A percentile compares a stretch with the other conserved stretches of the same genome.
These are phyloP conservation scores for Pythium vanterpoolii DNA, from an alignment of 352 stramenopile species.

Conservation along the genomic window DNA sequence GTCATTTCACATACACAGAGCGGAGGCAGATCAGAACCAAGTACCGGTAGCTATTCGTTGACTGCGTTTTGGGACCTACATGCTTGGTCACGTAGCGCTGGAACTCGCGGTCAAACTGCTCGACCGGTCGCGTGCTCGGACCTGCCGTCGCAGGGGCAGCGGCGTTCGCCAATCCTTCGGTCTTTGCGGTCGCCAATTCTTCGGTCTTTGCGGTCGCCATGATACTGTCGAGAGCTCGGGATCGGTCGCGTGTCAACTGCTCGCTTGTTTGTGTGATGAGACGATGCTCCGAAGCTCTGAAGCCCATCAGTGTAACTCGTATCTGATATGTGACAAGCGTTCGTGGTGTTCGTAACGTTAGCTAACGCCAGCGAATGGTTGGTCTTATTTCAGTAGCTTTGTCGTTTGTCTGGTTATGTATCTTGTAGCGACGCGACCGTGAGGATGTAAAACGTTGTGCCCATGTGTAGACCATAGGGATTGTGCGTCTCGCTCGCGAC, in stretches of 20 bases:
- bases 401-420: conserved; percentile 44
- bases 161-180: not conserved
- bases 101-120: conserved; percentile 87
- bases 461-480: conserved; percentile 69
- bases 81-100: conserved; percentile 85
- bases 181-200: not conserved
- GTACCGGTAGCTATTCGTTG: not conserved
- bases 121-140: conserved; percentile 27
- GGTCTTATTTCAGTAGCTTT: not conserved
- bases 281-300: not conserved
- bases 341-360: conserved; percentile 17
- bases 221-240: not conserved
- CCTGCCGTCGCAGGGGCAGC: not conserved
- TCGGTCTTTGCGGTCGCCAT: not conserved
- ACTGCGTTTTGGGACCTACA: conserved; percentile 20
- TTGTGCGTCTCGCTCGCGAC: conserved; percentile 78
- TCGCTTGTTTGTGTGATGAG: not conserved
- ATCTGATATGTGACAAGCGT: conserved; percentile 12
- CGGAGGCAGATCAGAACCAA: not conserved
- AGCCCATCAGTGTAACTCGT: not conserved
- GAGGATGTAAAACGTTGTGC: conserved; percentile 85
- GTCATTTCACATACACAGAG: not conserved
- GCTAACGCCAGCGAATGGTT: not conserved
- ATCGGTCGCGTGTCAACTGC: not conserved
- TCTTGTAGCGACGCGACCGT: conserved; percentile 83